Percentiles rank a stretch among this genome's conserved stretches.
Evolutionary conservation across 495 filamentous ascomycete genomes (phyloP).

Genomic region (Hypoxylon lienhwacheense): DNA sequence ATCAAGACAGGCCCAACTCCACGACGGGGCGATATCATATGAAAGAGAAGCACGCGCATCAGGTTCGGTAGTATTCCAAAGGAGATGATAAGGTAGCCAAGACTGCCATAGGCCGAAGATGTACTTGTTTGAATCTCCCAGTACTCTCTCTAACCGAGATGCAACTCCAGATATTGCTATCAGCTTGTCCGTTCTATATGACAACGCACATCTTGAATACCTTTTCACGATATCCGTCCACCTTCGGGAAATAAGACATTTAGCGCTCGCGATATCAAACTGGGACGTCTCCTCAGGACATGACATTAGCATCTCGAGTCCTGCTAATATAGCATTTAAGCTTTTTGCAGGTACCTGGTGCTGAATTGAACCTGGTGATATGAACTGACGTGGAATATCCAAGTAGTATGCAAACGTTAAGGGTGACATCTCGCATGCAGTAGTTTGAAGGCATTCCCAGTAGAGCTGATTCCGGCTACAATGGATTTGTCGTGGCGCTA

Average conservation of each 20-base stretch:
- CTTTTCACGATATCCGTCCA: not conserved
- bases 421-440: slow-evolving; percentile 34
- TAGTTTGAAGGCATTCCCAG: slow-evolving; percentile 33
- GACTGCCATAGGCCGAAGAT: slow-evolving; percentile 7
- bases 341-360: not conserved
- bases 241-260: not conserved
- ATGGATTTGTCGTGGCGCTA: slow-evolving; percentile 35
- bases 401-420: no score
- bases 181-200: slow-evolving; percentile 2
- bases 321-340: no score
- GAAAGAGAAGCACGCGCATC: not conserved
- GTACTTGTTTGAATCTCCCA: not conserved
- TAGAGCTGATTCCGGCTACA: slow-evolving; percentile 32
- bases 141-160: not conserved
- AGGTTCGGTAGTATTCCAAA: not conserved
- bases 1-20: slow-evolving; percentile 12
- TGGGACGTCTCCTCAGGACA: no score
- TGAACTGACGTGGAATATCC: no score
- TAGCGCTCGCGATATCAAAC: not conserved
- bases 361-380: no score
- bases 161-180: slow-evolving; percentile 3
- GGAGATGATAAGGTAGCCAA: slow-evolving; percentile 2
- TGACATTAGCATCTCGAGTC: no score
- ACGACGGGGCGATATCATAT: slow-evolving; percentile 8
- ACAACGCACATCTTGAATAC: not conserved